Base-by-base conservation (phyloP, 176 grass and related monocot genomes). In the Oryza rufipogon region DNA sequence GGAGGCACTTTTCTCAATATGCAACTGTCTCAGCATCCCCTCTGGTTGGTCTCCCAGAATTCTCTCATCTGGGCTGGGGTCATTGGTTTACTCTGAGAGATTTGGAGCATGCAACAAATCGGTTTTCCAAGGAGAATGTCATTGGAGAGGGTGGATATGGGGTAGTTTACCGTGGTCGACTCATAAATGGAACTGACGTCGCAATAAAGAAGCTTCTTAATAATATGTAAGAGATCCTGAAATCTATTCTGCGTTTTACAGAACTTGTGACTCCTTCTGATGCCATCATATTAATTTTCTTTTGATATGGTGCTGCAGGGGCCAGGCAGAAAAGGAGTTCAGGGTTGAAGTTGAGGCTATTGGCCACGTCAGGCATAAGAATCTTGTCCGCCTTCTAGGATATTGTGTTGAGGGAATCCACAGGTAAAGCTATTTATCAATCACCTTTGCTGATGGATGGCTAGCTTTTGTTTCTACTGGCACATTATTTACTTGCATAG, bases 251-350 rank as follows among this genome's bases (percentile, higher is more conserved):
- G 58, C n/a, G 22, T 63, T 63, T 22, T 63, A 23, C 58, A 63
- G 58, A 63, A 63, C 1, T 22, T 63, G 8, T 63, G 8, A 22
- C 19, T 22, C n/a, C 19, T 81, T 88, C 78, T 33, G 90, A 87
- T 51, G 86, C 88, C 56, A 70, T 6, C 15, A 17, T 23, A 34
- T 70, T 41, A 34, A 70, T 3, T 41, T 16, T 70, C 30, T 70
- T 70, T 41, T 91, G 10, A 28, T 63, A 63, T 63, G 58, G 58
- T 23, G 20, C 58, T 63, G 9, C n/a, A 63, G 58, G 58, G 58
- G 58, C 8, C 58, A 63, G 58, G 58, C 58, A 63, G 58, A 63
- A 63, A 63, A 63, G 58, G 58, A 63, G 58, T 63, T 63, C 58
- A 63, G 58, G 58, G 58, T 63, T 63, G 58, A 63, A 63, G 58